phyloP scores from a whole-genome alignment of 345 rosid genomes.

The Cardiospermum halicacabum region DNA sequence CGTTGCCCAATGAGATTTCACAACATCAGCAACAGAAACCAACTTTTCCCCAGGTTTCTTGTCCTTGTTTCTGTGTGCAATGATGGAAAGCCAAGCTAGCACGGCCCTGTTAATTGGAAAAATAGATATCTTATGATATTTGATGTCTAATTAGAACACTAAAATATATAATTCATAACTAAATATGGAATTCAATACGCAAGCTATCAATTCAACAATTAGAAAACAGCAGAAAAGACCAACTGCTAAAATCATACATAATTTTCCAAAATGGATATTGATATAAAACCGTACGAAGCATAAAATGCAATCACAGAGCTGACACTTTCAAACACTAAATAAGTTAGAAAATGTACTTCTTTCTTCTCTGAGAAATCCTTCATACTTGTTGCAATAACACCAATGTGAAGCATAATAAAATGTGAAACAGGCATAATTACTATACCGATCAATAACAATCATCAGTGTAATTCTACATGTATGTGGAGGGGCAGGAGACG shows the following conservation, averaged over 20 bases:
- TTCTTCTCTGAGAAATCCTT: neutral
- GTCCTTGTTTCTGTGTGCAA: constrained; percentile 76
- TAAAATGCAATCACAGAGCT: neutral
- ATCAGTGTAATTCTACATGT: neutral
- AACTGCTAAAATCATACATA: neutral
- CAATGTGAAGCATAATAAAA: no score
- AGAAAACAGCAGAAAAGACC: neutral
- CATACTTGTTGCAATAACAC: neutral
- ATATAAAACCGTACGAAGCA: neutral
- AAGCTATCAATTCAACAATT: neutral
- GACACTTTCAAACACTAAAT: neutral
- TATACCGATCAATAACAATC: neutral
- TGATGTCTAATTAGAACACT: neutral
- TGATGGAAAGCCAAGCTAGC: constrained; percentile 87
- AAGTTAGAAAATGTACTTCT: neutral
- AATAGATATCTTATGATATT: neutral
- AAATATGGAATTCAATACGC: neutral
- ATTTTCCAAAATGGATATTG: neutral
- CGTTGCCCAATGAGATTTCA: constrained; percentile 86
- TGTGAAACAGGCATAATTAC: neutral
- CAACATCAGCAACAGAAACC: constrained; percentile 77
- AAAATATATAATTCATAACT: neutral
- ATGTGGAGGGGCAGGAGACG: neutral
- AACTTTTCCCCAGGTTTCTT: constrained; percentile 72
- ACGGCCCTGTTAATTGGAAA: constrained; percentile 64